Evolutionary conservation across 2,329 filamentous ascomycete species (phyloP), one percentile per base, ranked within the genome.

Genomic region (Penicillium freii): DNA sequence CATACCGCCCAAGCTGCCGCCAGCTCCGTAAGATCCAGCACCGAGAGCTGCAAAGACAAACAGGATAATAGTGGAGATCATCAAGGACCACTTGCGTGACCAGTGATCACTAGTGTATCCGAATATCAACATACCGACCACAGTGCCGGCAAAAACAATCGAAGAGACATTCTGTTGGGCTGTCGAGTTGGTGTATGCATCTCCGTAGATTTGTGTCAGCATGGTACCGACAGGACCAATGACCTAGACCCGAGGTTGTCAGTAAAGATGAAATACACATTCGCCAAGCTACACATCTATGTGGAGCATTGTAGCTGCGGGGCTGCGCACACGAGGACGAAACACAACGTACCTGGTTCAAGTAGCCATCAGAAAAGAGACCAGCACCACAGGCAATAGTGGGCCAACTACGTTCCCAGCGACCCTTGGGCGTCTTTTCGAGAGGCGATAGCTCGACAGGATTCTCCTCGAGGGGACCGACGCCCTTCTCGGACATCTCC

Each of bases 361-460:
- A 84, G 73, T 96, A 96, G 17, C 92, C 92, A 73, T 96, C 92
- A 25, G 88, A 92, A 75, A 96, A 96, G 2, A 96, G 81, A 68
- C 92, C 92, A 51, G 92, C 90, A 62, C 92, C 92, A 69, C 91
- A 96, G 43, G 92, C 92, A 65, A 96, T 87, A 1, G 91, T 89
- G 15, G 92, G 91, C 82, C 84, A 87, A 19, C 82, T 77, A 47
- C 84, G 78, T 61, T 84, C 77, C 82, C 79, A 81, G 56, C 77
- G 73, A 47, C 69, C 67, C 57, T 79, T 78, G 11, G 59, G 57
- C 7, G 59, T 39, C 34, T 62, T 57, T 1, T 72, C 71, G 19
- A 74, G 61, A 5, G 71, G 66, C 3, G 61, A 31, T 7, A 64
- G 56, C 33, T 69, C 69, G 8, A 66, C 29, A 25, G 58, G 38